Conservation (phyloP, 805 yeast species). For the Lachancea thermotolerans region DNA sequence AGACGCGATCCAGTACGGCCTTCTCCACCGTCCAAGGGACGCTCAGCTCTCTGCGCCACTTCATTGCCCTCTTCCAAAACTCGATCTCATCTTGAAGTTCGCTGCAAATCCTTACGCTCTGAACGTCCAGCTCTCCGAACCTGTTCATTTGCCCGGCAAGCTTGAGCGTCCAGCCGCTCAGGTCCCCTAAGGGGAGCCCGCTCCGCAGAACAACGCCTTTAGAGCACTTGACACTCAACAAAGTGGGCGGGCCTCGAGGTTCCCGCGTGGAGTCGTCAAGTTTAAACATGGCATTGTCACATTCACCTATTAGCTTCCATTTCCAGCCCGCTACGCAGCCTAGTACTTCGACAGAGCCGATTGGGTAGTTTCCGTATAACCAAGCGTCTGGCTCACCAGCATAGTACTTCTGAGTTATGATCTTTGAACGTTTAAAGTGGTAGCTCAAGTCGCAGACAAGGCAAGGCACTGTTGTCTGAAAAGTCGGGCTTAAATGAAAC, state of each 20-base stretch:
- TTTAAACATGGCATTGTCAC: conserved; percentile 17
- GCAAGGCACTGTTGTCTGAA: conserved; percentile 27
- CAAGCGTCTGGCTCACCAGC: conserved; percentile 13
- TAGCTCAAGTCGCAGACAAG: conserved; percentile 27
- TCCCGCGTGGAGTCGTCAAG: conserved; percentile 23
- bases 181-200: conserved; percentile 18
- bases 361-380: conserved; percentile 40
- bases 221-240: conserved; percentile 26
- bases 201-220: conserved; percentile 14
- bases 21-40: conserved; percentile 32
- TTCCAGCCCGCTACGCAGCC: conserved; percentile 34
- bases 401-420: conserved; percentile 27
- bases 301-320: conserved; percentile 12
- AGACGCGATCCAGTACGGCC: conserved; percentile 13
- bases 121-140: conserved; percentile 29
- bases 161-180: conserved; percentile 24
- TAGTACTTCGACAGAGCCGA: conserved; percentile 29
- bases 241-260: background rate
- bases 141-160: conserved; percentile 23
- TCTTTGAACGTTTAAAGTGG: conserved; percentile 13
- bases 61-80: conserved; percentile 33
- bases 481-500: conserved; percentile 31
- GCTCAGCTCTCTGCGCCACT: conserved; percentile 18
- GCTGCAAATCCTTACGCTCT: conserved; percentile 18
- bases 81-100: conserved; percentile 28